Percentiles rank a stretch among this genome's conserved stretches.
These are phyloP conservation scores for Ascoidea asiatica DNA, from an alignment of 805 yeast genomes.

Conservation along the genomic window DNA sequence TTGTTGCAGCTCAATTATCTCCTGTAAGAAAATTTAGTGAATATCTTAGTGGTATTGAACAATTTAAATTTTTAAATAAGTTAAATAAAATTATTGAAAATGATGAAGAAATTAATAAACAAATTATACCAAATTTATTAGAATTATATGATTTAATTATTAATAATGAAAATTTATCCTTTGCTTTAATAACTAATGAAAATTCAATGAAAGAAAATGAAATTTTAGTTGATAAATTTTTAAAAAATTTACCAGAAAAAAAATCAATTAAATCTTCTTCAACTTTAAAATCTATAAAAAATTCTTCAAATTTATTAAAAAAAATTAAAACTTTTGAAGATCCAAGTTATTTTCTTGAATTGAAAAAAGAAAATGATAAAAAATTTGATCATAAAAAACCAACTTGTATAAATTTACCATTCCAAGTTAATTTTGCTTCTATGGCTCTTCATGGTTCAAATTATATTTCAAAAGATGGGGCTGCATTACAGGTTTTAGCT, in stretches of 20 bases:
- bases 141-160: slow-evolving; percentile 34
- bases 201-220: slow-evolving; percentile 17
- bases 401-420: slow-evolving; percentile 58
- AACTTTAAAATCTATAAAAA: neutral
- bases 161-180: slow-evolving; percentile 29
- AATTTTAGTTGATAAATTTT: slow-evolving; percentile 17
- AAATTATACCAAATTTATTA: slow-evolving; percentile 52
- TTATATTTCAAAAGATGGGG: slow-evolving; percentile 63
- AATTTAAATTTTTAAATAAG: slow-evolving; percentile 54
- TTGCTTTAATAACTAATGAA: slow-evolving; percentile 48
- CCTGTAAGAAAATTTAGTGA: slow-evolving; percentile 49
- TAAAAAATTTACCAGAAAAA: slow-evolving; percentile 15
- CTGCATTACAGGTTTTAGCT: slow-evolving; percentile 71
- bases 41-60: slow-evolving; percentile 59
- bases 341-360: neutral
- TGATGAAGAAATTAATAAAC: slow-evolving; percentile 32
- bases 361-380: neutral
- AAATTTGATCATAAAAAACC: slow-evolving; percentile 14
- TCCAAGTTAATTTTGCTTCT: slow-evolving; percentile 79
- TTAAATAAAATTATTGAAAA: slow-evolving; percentile 37
- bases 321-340: slow-evolving; percentile 2
- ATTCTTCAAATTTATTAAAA: neutral
- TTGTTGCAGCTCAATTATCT: slow-evolving; percentile 52
- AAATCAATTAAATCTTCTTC: slow-evolving; percentile 13
- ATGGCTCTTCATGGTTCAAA: slow-evolving; percentile 51